These are phyloP conservation scores for Aquilaria sinensis DNA, from an alignment of 345 rosid genomes.

Conservation along the genomic window DNA sequence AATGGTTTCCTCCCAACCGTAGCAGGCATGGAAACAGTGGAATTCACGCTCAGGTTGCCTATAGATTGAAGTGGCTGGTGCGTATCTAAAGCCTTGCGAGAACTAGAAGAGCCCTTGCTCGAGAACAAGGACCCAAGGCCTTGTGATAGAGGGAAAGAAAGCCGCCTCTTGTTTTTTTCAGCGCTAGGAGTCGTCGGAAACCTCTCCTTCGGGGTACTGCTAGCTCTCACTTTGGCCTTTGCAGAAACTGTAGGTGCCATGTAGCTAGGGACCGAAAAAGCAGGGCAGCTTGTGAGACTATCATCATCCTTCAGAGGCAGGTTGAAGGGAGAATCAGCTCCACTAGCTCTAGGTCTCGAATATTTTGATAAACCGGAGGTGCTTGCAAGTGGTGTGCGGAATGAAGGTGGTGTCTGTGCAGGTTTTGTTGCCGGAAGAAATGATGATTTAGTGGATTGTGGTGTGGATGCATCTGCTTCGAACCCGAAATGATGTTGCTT, in stretches of 20 bases:
- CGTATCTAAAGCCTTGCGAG: conserved; percentile 32
- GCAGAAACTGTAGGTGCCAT: conserved; percentile 84
- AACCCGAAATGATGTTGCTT: conserved; percentile 34
- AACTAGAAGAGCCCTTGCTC: conserved; percentile 38
- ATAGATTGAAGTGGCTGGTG: conserved; percentile 41
- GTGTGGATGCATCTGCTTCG: conserved; percentile 60
- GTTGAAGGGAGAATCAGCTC: conserved; percentile 48
- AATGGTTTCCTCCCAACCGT: conserved; percentile 71
- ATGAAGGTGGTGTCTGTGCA: conserved; percentile 42
- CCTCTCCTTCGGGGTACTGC: conserved; percentile 71
- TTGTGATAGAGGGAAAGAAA: conserved; percentile 63
- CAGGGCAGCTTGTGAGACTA: conserved; percentile 87
- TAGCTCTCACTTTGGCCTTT: conserved; percentile 72
- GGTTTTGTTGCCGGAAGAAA: conserved; percentile 36
- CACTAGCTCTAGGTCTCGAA: conserved; percentile 55
- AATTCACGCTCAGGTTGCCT: conserved; percentile 66
- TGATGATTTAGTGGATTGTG: conserved; percentile 69
- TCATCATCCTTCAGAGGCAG: conserved; percentile 76
- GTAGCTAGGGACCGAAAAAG: conserved; percentile 84
- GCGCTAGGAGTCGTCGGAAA: conserved; percentile 61
- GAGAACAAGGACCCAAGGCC: conserved; percentile 65
- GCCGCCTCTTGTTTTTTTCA: conserved; percentile 41
- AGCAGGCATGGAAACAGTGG: conserved; percentile 83
- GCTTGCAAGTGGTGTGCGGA: conserved; percentile 29
- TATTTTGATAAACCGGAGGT: conserved; percentile 45